Percentiles rank a stretch among this genome's conserved stretches.
These are phyloP conservation scores for Wallacemonas sp. DNA, from an alignment of 208 protist genomes.

Conservation along the genomic window DNA sequence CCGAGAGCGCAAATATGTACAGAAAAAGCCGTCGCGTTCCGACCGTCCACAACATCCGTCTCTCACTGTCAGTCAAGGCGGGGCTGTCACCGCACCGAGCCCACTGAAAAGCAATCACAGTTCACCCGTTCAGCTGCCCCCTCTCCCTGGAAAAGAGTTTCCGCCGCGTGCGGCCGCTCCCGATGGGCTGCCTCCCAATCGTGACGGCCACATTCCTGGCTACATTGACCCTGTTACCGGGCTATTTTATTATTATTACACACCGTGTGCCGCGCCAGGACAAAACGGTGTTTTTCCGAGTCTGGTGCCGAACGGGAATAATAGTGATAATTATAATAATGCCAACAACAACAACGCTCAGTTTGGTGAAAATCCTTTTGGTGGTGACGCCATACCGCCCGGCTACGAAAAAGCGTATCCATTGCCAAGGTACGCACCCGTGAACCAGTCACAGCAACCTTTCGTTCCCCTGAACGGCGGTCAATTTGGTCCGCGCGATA, in stretches of 20 bases:
- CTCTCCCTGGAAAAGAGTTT: background rate
- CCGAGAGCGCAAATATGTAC: background rate
- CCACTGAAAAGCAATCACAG: background rate
- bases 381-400: background rate
- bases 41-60: background rate
- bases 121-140: background rate
- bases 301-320: background rate
- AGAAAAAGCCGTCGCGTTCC: background rate
- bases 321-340: background rate
- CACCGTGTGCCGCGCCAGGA: background rate
- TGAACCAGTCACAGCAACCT: background rate
- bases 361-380: background rate
- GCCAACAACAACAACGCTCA: too few species aligned
- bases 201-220: background rate
- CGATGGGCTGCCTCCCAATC: background rate
- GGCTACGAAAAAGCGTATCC: too few species aligned
- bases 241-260: slow-evolving; percentile 7
- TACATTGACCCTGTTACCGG: slow-evolving; percentile 6
- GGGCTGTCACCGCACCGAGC: background rate
- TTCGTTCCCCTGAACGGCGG: background rate
- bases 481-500: background rate
- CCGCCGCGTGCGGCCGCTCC: background rate
- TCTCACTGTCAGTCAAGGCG: background rate
- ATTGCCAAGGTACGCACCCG: background rate
- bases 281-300: background rate